phyloP scores from a whole-genome alignment of 768 basidiomycete species.

The Agaricus blazei region DNA sequence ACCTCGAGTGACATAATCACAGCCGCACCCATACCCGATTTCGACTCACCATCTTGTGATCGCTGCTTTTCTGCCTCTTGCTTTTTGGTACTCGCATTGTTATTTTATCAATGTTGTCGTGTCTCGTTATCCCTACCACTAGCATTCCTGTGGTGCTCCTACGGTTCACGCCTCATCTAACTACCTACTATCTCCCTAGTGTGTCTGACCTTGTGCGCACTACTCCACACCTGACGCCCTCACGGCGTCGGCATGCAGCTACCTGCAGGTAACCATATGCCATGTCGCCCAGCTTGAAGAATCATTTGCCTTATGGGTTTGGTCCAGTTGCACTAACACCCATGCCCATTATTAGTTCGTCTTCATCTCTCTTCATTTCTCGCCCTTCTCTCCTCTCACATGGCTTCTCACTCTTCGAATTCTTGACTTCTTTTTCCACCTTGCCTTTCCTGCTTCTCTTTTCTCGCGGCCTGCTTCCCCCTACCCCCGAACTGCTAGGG shows the following conservation, averaged over 20 bases:
- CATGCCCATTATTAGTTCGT: conserved; percentile 5
- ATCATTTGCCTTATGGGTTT: conserved; percentile 8
- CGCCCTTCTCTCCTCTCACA: background rate
- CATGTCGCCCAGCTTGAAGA: conserved; percentile 3
- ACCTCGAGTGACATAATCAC: background rate
- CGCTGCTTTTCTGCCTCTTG: conserved; percentile 1
- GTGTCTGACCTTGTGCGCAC: conserved; percentile 1
- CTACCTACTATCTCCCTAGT: background rate
- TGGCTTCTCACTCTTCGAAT: conserved; percentile 5
- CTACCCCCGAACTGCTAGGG: conserved; percentile 5
- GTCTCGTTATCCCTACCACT: background rate
- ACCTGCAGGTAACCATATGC: conserved; percentile 9
- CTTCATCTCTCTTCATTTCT: background rate
- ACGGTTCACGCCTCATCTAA: background rate
- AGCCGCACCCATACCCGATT: background rate
- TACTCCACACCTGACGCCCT: background rate
- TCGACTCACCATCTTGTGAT: conserved; percentile 6
- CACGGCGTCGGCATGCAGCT: conserved; percentile 5
- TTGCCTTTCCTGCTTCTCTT: conserved; percentile 1
- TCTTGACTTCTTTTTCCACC: background rate
- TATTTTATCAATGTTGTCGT: conserved; percentile 3
- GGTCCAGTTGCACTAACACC: conserved; percentile 3
- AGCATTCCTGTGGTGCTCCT: background rate
- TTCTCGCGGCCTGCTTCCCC: background rate
- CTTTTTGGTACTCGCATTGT: conserved; percentile 8